Percentiles rank a stretch among this genome's conserved stretches.
These are phyloP conservation scores for Neofusicoccum sp. DNA, from an alignment of 2,329 filamentous ascomycete species.

Conservation along the genomic window DNA sequence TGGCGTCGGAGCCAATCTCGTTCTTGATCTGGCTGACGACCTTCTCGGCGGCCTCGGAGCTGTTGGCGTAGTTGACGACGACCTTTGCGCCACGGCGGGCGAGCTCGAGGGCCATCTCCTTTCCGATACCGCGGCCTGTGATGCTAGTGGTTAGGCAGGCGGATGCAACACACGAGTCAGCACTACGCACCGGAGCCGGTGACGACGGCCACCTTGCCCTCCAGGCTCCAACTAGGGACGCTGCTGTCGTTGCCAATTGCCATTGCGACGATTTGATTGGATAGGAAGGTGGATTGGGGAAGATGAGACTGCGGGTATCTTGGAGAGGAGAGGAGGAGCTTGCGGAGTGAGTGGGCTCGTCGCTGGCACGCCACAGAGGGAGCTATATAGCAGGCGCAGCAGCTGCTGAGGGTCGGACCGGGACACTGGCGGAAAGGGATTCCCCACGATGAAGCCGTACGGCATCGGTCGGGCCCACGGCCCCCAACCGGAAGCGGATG, in stretches of 20 bases:
- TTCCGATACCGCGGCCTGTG: constrained; percentile 65
- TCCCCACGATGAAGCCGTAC: not conserved
- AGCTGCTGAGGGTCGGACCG: not conserved
- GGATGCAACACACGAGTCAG: not conserved
- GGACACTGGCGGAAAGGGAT: not conserved
- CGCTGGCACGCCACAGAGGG: not conserved
- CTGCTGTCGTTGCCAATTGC: constrained; percentile 32
- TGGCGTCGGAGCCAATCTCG: constrained; percentile 62
- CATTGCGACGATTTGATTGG: constrained; percentile 35
- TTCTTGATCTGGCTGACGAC: constrained; percentile 70
- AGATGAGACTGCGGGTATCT: not conserved
- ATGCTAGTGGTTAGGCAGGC: constrained; percentile 1
- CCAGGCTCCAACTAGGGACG: constrained; percentile 53
- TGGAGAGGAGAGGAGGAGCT: not conserved
- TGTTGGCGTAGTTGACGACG: constrained; percentile 70
- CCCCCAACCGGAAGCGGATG: constrained; percentile 14
- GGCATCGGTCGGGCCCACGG: not conserved
- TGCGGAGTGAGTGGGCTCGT: not conserved
- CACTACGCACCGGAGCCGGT: constrained; percentile 51
- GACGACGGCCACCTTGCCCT: constrained; percentile 58
- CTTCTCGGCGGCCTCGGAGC: constrained; percentile 64
- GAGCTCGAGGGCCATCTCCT: constrained; percentile 67
- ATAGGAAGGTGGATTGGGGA: not conserved
- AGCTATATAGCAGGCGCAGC: constrained; percentile 10
- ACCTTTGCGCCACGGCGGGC: constrained; percentile 67